Evolutionary conservation across 2,329 filamentous ascomycete species (phyloP).

Genomic region (Amauroascus niger): DNA sequence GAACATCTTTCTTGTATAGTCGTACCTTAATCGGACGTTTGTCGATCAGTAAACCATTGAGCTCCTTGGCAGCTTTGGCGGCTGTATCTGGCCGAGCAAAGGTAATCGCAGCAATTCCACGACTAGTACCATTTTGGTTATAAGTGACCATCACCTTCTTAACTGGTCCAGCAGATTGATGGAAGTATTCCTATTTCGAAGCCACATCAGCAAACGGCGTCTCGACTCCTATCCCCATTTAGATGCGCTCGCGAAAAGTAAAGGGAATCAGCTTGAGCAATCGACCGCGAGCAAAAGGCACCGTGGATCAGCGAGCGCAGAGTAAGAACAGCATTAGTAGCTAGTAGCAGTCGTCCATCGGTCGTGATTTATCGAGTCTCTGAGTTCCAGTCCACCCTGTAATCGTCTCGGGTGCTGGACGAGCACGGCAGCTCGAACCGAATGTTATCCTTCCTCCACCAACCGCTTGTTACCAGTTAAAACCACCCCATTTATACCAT

Average conservation of each 20-base stretch:
- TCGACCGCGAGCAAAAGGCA: slow-evolving; percentile 17
- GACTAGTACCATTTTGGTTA: slow-evolving; percentile 82
- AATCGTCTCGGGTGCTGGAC: neutral
- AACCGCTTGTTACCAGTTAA: neutral
- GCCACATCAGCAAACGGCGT: slow-evolving; percentile 36
- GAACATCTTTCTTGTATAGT: too few relatives aligned
- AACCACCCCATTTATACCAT: neutral
- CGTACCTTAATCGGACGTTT: slow-evolving; percentile 77
- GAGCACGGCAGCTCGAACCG: too few relatives aligned
- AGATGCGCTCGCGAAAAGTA: slow-evolving; percentile 18
- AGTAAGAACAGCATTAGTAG: slow-evolving; percentile 39
- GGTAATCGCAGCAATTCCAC: slow-evolving; percentile 81
- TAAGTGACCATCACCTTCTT: slow-evolving; percentile 89
- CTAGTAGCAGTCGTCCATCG: neutral
- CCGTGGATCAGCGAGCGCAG: slow-evolving; percentile 51
- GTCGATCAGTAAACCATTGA: slow-evolving; percentile 87
- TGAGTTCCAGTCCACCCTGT: neutral
- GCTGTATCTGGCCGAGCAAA: slow-evolving; percentile 76
- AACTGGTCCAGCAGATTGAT: slow-evolving; percentile 74
- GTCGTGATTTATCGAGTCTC: neutral
- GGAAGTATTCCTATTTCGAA: slow-evolving; percentile 85
- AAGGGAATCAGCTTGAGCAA: slow-evolving; percentile 6
- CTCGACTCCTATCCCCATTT: neutral
- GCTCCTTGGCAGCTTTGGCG: slow-evolving; percentile 67
- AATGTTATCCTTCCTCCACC: neutral